A percentile compares a stretch with the other conserved stretches of the same genome.
Conservation (phyloP, 108 stramenopile genomes). For the Skeletonema tropicum region DNA sequence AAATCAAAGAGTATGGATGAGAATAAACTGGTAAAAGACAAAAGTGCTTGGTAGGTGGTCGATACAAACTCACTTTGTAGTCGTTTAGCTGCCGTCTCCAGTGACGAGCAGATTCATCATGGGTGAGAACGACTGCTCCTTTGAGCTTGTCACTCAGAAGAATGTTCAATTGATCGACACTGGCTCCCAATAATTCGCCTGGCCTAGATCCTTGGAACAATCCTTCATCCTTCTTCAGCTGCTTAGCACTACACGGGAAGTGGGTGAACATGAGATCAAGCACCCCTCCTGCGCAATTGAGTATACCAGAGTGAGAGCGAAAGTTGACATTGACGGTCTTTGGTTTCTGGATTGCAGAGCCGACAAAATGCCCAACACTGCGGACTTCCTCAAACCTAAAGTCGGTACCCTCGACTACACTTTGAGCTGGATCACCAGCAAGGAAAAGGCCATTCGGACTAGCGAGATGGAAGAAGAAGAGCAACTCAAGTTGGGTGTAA, state of each 20-base stretch:
- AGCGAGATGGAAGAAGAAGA: conserved; percentile 48
- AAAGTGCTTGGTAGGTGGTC: too few species aligned
- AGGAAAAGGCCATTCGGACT: conserved; percentile 38
- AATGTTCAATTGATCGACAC: background rate
- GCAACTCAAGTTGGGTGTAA: conserved; percentile 56
- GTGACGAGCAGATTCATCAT: conserved; percentile 31
- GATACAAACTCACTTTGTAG: conserved; percentile 12
- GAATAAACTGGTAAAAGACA: background rate
- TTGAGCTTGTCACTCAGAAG: conserved; percentile 12
- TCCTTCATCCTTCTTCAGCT: conserved; percentile 41
- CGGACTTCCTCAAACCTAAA: conserved; percentile 65
- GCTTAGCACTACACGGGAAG: conserved; percentile 41
- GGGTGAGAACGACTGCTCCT: conserved; percentile 32
- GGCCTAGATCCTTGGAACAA: conserved; percentile 53
- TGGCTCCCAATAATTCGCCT: conserved; percentile 22
- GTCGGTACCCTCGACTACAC: conserved; percentile 57
- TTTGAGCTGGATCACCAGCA: conserved; percentile 66
- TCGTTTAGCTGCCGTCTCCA: conserved; percentile 41
- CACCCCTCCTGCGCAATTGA: conserved; percentile 48
- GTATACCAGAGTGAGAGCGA: conserved; percentile 57
- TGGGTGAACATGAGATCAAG: conserved; percentile 37
- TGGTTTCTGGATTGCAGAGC: conserved; percentile 13
- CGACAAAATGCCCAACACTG: conserved; percentile 17
- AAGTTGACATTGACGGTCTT: conserved; percentile 60
- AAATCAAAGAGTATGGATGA: background rate